These are phyloP conservation scores for Eruca vesicaria DNA, from an alignment of 441 rosid species.

Conservation along the genomic window DNA sequence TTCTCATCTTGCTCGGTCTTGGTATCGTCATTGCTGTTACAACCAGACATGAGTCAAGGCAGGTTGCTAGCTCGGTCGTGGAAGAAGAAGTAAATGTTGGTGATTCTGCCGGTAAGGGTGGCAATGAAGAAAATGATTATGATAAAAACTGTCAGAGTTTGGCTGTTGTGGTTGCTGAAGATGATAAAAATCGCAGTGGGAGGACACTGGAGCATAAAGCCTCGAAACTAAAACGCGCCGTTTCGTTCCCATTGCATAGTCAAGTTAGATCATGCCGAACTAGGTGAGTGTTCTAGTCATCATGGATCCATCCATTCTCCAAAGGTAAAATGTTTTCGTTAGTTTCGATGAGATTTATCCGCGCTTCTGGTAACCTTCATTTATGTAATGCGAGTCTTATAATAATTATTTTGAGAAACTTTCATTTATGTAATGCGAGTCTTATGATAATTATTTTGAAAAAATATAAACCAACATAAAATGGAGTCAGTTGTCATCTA, in stretches of 20 bases:
- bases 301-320: neutral
- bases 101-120: neutral
- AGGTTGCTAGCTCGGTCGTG: neutral
- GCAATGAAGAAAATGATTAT: neutral
- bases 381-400: neutral
- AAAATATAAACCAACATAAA: too few relatives aligned
- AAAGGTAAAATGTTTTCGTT: too few relatives aligned
- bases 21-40: neutral
- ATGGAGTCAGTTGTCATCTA: slow-evolving; percentile 16
- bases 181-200: neutral
- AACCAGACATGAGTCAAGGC: neutral
- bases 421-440: neutral
- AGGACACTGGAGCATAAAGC: neutral
- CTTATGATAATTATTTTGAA: neutral
- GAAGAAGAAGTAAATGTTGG: neutral
- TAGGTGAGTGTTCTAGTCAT: slow-evolving; percentile 15
- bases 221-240: slow-evolving; percentile 3
- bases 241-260: slow-evolving; percentile 2
- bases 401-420: neutral
- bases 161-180: neutral
- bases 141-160: neutral
- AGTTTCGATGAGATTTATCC: neutral
- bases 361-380: neutral
- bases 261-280: slow-evolving; percentile 13
- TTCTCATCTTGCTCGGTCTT: slow-evolving; percentile 11